Conservation (phyloP, 2,329 filamentous ascomycete genomes). For the Beauveria medogensis region DNA sequence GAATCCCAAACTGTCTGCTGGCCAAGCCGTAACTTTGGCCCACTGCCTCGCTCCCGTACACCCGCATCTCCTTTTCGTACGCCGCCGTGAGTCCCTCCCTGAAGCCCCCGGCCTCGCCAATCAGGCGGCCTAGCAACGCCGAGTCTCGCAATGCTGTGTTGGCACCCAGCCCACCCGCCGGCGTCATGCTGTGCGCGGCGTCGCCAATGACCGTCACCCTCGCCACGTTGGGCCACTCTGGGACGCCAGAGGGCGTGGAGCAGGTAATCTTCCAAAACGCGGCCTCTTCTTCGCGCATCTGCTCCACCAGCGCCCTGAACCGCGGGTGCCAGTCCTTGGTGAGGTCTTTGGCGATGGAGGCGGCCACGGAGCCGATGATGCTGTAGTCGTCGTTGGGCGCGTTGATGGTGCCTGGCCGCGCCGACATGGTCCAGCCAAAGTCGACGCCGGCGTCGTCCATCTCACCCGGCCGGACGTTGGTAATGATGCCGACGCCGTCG, state of each 20-base stretch:
- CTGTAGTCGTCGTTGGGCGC: constrained; percentile 53
- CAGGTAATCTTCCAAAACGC: constrained; percentile 63
- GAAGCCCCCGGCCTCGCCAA: constrained; percentile 45
- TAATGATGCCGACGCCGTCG: constrained; percentile 49
- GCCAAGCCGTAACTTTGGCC: constrained; percentile 43
- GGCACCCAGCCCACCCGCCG: constrained; percentile 46
- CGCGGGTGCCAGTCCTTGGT: constrained; percentile 47
- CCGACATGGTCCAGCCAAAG: constrained; percentile 59
- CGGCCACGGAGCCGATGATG: constrained; percentile 48
- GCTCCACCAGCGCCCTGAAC: constrained; percentile 47
- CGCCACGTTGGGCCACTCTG: constrained; percentile 50
- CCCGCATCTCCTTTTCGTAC: constrained; percentile 56
- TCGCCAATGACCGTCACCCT: constrained; percentile 53
- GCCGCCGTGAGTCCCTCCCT: constrained; percentile 43
- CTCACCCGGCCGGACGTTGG: constrained; percentile 53
- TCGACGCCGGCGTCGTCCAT: constrained; percentile 48
- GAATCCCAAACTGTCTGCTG: constrained; percentile 32
- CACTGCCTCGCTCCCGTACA: constrained; percentile 51
- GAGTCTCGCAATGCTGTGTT: constrained; percentile 50
- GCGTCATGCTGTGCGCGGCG: constrained; percentile 50
- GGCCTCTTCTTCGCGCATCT: constrained; percentile 48
- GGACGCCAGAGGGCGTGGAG: constrained; percentile 50
- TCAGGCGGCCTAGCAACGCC: constrained; percentile 42
- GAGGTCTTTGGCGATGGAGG: constrained; percentile 47
- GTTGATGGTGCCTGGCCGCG: constrained; percentile 46